Percentiles rank a stretch among this genome's conserved stretches.
Evolutionary conservation across 768 basidiomycete genomes (phyloP).

Genomic region (Exsudoporus frostii): DNA sequence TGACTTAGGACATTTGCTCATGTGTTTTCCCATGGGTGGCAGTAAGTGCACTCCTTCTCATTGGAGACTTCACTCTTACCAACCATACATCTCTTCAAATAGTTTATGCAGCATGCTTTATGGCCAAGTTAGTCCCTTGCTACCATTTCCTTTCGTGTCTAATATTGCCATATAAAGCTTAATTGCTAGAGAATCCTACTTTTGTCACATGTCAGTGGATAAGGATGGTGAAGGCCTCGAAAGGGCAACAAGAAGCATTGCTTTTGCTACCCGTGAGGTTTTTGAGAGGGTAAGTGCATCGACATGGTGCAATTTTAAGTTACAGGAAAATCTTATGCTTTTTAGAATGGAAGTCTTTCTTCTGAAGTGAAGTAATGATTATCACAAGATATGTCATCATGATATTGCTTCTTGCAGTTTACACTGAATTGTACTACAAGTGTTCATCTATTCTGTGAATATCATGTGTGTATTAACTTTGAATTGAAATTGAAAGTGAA

Average conservation of each 20-base stretch:
- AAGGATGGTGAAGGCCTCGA: neutral
- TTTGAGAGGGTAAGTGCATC: neutral
- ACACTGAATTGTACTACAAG: neutral
- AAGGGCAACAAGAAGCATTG: neutral
- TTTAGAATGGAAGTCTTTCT: constrained; percentile 1
- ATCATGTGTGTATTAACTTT: neutral
- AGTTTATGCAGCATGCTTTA: constrained; percentile 30
- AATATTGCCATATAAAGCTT: constrained; percentile 12
- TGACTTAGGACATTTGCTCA: constrained; percentile 16
- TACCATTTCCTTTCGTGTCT: neutral
- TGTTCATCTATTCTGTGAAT: neutral
- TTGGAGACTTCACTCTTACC: neutral
- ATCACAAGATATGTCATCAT: neutral
- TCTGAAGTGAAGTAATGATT: neutral
- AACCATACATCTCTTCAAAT: neutral
- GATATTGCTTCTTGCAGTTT: neutral
- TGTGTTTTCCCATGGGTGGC: constrained; percentile 26
- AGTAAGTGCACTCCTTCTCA: constrained; percentile 11
- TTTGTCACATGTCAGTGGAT: constrained; percentile 2
- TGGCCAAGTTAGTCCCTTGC: constrained; percentile 23
- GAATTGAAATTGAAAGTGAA: neutral
- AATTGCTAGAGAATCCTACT: constrained; percentile 29
- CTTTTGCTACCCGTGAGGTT: constrained; percentile 2
- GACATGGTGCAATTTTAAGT: neutral
- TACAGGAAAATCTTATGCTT: neutral